phyloP scores from a whole-genome alignment of 2,329 filamentous ascomycete genomes.

The Hypoxylon rubiginosum region DNA sequence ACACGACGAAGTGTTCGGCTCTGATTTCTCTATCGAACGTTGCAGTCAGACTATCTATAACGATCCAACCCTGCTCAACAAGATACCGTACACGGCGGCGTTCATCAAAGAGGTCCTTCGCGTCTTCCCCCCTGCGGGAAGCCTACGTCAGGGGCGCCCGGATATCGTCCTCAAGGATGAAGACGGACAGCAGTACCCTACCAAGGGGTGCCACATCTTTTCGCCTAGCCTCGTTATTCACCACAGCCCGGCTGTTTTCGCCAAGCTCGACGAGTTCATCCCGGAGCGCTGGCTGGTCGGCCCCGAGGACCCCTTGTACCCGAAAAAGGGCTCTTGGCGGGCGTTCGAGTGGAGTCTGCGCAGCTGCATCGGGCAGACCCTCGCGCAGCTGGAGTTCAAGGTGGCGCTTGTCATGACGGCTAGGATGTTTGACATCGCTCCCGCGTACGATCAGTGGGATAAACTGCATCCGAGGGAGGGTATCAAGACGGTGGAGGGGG shows the following conservation, averaged over 20 bases:
- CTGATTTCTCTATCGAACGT: constrained; percentile 1
- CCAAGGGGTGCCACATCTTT: neutral
- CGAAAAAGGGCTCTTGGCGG: constrained; percentile 44
- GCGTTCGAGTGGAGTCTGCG: constrained; percentile 50
- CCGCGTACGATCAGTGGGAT: constrained; percentile 52
- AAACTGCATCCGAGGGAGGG: constrained; percentile 15
- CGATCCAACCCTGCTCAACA: constrained; percentile 48
- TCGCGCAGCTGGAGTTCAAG: constrained; percentile 49
- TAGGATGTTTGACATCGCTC: constrained; percentile 44
- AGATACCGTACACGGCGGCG: constrained; percentile 53
- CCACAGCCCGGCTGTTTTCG: constrained; percentile 51
- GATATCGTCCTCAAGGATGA: constrained; percentile 55
- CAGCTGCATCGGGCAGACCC: constrained; percentile 51
- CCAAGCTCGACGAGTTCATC: constrained; percentile 52
- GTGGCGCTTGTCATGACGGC: constrained; percentile 42
- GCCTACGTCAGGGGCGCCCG: constrained; percentile 52
- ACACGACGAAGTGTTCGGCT: constrained; percentile 46
- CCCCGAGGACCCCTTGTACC: constrained; percentile 40
- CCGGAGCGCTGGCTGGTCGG: constrained; percentile 55
- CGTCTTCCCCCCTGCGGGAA: constrained; percentile 61
- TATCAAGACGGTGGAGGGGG: constrained; percentile 40
- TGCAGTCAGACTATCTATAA: constrained; percentile 49
- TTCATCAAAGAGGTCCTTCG: constrained; percentile 56
- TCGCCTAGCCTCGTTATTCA: constrained; percentile 48
- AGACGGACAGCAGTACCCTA: constrained; percentile 33